Base-by-base conservation (phyloP, 805 yeast species). In the Candida glaebosa region DNA sequence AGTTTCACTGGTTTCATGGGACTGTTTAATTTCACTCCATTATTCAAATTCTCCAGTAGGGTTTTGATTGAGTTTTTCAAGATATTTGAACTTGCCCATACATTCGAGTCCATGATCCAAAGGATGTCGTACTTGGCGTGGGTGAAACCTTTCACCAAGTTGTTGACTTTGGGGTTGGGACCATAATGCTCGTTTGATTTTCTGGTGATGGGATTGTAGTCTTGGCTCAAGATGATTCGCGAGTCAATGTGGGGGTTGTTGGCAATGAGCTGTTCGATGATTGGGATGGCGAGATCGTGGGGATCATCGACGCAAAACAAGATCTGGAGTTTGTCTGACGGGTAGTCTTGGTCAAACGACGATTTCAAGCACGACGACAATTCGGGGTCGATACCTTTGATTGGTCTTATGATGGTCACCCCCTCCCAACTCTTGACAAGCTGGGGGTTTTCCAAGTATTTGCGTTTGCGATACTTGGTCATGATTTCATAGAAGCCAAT, bases 131-230 rank as follows among this genome's bases (percentile, higher is more conserved):
- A 67, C 50, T 77, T 75, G 5, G 96, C 91, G 2, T 60, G 60
- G 31, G 66, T 58, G 54, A 82, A 87, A 4, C 95, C 96, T 58
- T 85, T 85, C n/a, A 88, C 81, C 35, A 88, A 65, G 60, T 88
- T 88, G 61, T 87, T 87, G 41, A 88, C 86, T 61, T 88, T 88
- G 5, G 96, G 96, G 53, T 88, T 88, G 4, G 95, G 93, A 2
- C 96, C 96, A 52, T 67, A 83, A 48, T 73, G 73, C 26, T 61
- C 63, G 34, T 79, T 84, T 5, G 62, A 54, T 10, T 31, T 31
- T 22, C 43, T 46, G 6, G 47, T 38, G 12, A n/a, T 30, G 6
- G 41, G 17, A 34, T 52, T 35, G 39, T 38, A 57, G 31, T 50
- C 48, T 15, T 40, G 40, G 19, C 65, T 57, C 2, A 83, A 59